Evolutionary conservation across 495 filamentous ascomycete species (phyloP).

Genomic region (Trichoderma orchidacearum): DNA sequence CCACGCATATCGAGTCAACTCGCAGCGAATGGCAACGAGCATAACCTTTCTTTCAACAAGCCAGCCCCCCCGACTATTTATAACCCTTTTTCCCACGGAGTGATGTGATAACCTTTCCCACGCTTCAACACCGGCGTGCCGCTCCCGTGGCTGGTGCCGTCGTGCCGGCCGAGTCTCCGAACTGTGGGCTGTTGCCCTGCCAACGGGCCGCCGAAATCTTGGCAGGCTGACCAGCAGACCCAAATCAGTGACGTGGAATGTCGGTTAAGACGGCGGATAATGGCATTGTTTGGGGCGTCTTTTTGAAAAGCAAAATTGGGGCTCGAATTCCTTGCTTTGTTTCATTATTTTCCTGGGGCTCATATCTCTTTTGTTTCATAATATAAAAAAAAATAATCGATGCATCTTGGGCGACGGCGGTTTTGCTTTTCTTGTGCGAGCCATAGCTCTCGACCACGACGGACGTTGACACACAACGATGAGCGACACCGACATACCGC

Average conservation of each 20-base stretch:
- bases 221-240: not conserved
- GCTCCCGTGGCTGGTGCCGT: not conserved
- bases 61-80: too few relatives aligned
- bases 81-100: too few relatives aligned
- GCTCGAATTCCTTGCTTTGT: not conserved
- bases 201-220: not conserved
- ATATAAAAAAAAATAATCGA: not conserved
- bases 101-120: not conserved
- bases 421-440: not conserved
- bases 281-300: not conserved
- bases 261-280: not conserved
- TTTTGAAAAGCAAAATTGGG: too few relatives aligned
- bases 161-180: not conserved
- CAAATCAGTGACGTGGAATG: not conserved
- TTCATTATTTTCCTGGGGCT: not conserved
- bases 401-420: not conserved
- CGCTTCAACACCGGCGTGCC: not conserved
- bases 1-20: too few relatives aligned
- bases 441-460: constrained; percentile 7
- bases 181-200: not conserved
- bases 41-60: too few relatives aligned
- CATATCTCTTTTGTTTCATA: not conserved
- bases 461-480: constrained; percentile 9
- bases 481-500: not conserved
- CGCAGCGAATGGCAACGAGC: too few relatives aligned